phyloP scores from a whole-genome alignment of 1,284 basidiomycete species.

The Trametes sp. region DNA sequence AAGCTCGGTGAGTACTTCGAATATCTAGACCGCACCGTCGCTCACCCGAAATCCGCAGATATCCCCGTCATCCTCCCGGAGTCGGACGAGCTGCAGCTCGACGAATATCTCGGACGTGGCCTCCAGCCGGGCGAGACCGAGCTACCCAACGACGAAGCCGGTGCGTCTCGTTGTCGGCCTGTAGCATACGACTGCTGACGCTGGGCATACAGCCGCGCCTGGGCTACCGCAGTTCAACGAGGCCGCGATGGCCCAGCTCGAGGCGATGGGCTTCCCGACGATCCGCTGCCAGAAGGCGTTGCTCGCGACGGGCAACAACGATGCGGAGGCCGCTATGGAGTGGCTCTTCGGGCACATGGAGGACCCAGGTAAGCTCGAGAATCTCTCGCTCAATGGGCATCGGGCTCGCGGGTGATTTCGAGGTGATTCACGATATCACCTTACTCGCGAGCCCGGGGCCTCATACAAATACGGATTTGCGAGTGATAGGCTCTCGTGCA shows the following conservation, averaged over 20 bases:
- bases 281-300: slow-evolving; percentile 89
- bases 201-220: slow-evolving; percentile 36
- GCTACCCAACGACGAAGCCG: slow-evolving; percentile 65
- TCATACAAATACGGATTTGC: no score
- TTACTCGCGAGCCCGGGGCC: no score
- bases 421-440: no score
- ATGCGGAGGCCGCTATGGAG: slow-evolving; percentile 89
- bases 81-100: slow-evolving; percentile 69
- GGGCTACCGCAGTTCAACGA: slow-evolving; percentile 73
- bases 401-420: no score
- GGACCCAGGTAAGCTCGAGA: slow-evolving; percentile 72
- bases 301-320: slow-evolving; percentile 84
- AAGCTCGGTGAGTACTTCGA: slow-evolving; percentile 74
- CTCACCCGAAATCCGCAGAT: slow-evolving; percentile 54
- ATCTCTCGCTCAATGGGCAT: no score
- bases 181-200: neutral
- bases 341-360: slow-evolving; percentile 98
- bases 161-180: slow-evolving; percentile 30
- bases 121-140: slow-evolving; percentile 78
- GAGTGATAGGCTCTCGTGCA: no score
- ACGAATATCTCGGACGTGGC: slow-evolving; percentile 77
- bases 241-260: slow-evolving; percentile 76
- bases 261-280: slow-evolving; percentile 89
- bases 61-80: slow-evolving; percentile 84
- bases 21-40: neutral